These are phyloP conservation scores for Pyrus communis DNA, from an alignment of 306 rosid genomes.

Conservation along the genomic window DNA sequence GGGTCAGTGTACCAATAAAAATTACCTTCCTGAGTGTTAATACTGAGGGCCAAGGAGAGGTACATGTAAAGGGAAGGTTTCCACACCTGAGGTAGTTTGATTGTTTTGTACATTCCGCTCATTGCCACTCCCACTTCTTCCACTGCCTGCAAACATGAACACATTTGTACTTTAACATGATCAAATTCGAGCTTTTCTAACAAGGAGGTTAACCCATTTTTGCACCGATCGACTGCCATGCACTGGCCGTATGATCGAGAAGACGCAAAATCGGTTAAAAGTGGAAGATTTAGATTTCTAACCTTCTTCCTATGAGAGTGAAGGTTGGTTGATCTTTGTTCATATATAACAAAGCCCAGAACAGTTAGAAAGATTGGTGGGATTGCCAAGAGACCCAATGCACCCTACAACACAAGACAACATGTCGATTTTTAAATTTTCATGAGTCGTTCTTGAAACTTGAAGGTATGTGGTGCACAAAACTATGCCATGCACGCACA, in stretches of 20 bases:
- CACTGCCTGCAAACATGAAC: conserved; percentile 15
- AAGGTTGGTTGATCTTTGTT: conserved; percentile 26
- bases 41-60: conserved; percentile 49
- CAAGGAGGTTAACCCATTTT: too few species aligned
- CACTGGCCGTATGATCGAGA: too few species aligned
- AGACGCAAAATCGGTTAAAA: too few species aligned
- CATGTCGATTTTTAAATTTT: neutral
- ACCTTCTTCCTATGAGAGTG: conserved; percentile 42
- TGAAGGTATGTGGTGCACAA: neutral
- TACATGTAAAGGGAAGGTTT: conserved; percentile 65
- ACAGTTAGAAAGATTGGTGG: conserved; percentile 43
- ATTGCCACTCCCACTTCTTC: conserved; percentile 35
- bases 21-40: conserved; percentile 66
- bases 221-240: too few species aligned
- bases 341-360: conserved; percentile 60
- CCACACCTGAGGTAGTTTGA: conserved; percentile 69
- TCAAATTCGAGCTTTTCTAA: too few species aligned
- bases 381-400: conserved; percentile 59
- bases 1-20: conserved; percentile 81
- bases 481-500: neutral
- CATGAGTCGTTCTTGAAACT: neutral
- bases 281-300: neutral
- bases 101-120: conserved; percentile 44
- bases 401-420: conserved; percentile 23
- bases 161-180: too few species aligned